Evolutionary conservation across 2,329 filamentous ascomycete genomes (phyloP), one percentile per base, ranked within the genome.

Genomic region (Apiospora kogelbergensis): DNA sequence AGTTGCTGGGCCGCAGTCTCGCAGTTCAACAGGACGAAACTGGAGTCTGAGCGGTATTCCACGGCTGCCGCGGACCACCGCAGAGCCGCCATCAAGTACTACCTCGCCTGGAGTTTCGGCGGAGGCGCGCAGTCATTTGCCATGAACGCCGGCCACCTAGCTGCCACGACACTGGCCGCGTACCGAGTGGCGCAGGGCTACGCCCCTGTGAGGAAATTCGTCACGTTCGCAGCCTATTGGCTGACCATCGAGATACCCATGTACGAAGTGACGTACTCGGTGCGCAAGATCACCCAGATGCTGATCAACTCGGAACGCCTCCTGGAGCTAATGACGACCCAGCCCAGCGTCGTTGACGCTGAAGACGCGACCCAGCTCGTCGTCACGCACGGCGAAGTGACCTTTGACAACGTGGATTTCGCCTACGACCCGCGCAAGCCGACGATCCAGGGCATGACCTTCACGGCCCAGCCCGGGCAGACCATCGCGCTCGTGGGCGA

Each of bases 271-370:
- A 84, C 76, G 70, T 87, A 71, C 66, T 80, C 80, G 1, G 72
- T 83, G 30, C 45, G 69, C 17, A 69, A 60, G 46, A 45, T 75
- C 22, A 72, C 72, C 69, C 67, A 78, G 24, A 84, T 88, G 64
- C 79, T 93, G 33, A 86, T 92, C 45, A 88, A 92, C 73, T 89
- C 90, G 0, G 90, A 93, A 74, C 84, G 88, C 4, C 80, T 91
- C 6, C 81, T 86, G 0, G 79, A 84, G 70, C 81, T 91, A 0
- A 80, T 92, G 9, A 83, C 86, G 64, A 88, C 86, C 7, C 85
- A 90, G 69, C 84, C 89, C 0, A 84, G 82, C 1, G 83, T 91
- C 9, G 76, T 77, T 0, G 86, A 90, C 60, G 80, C 79, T 42
- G 79, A 82, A 2, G 79, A 78, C 10, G 86, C 87, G 0, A 76